A percentile compares a stretch with the other conserved stretches of the same genome.
Conservation (phyloP, 1,139 yeast species). For the Blastobotrys proliferans region DNA sequence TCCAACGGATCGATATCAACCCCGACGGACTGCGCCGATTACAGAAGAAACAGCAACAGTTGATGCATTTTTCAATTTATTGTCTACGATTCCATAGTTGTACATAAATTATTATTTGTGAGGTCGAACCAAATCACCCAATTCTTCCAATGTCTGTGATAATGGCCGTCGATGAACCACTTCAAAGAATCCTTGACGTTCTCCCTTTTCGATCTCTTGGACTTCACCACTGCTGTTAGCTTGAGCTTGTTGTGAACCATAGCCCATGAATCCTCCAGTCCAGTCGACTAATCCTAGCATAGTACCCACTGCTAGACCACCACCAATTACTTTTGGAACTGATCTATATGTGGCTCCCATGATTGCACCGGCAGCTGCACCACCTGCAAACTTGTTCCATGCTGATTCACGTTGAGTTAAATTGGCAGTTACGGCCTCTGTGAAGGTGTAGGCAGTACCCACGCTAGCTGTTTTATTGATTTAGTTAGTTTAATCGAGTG, state of each 20-base stretch:
- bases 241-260: slow-evolving; percentile 35
- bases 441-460: slow-evolving; percentile 41
- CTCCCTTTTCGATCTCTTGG: slow-evolving; percentile 37
- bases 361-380: slow-evolving; percentile 46
- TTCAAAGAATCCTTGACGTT: slow-evolving; percentile 76
- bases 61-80: no score
- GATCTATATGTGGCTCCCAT: slow-evolving; percentile 40
- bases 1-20: no score
- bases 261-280: slow-evolving; percentile 43
- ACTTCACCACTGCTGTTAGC: slow-evolving; percentile 28
- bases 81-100: no score
- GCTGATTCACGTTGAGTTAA: slow-evolving; percentile 44
- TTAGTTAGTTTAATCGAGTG: slow-evolving; percentile 4
- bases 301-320: slow-evolving; percentile 39
- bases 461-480: slow-evolving; percentile 27
- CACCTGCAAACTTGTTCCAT: slow-evolving; percentile 47
- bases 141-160: slow-evolving; percentile 71
- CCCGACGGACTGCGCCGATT: no score
- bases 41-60: no score
- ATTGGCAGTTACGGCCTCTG: slow-evolving; percentile 40
- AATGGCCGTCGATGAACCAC: slow-evolving; percentile 77
- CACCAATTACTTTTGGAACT: slow-evolving; percentile 45
- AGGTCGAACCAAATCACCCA: slow-evolving; percentile 46
- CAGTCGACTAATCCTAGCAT: slow-evolving; percentile 41
- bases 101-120: slow-evolving; percentile 16